phyloP scores from a whole-genome alignment of 176 grass and related monocot species.

The Oryza punctata region DNA sequence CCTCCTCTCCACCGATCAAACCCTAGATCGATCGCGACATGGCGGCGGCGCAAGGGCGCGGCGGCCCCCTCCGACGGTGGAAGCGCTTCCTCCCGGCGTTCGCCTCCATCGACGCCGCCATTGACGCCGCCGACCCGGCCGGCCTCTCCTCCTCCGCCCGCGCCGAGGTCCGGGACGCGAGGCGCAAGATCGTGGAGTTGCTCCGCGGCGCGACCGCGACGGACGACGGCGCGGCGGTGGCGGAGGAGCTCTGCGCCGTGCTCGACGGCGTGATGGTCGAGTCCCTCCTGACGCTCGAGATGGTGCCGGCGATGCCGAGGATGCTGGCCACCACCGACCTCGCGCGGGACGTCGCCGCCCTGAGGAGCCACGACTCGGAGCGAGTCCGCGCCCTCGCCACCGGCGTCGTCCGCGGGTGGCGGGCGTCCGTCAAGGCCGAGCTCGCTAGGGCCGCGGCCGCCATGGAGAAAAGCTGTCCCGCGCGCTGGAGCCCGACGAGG shows the following conservation, averaged over 20 bases:
- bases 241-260: not conserved
- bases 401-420: not conserved
- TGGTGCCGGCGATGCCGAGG: not conserved
- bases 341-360: not conserved
- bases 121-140: not conserved
- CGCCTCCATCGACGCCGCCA: not conserved
- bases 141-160: not conserved
- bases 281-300: not conserved
- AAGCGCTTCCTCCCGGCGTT: slow-evolving; percentile 17
- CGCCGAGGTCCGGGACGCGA: not conserved
- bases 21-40: too few relatives aligned
- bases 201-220: slow-evolving; percentile 7
- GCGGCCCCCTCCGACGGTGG: not conserved
- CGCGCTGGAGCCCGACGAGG: not conserved
- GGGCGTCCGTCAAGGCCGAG: not conserved
- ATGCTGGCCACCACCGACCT: not conserved
- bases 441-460: not conserved
- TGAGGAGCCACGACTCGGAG: slow-evolving; percentile 12
- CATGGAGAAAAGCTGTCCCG: not conserved
- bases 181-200: not conserved
- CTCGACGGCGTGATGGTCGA: not conserved
- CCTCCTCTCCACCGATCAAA: too few relatives aligned
- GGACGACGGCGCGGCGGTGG: not conserved
- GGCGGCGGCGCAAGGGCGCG: too few relatives aligned
- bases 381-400: slow-evolving; percentile 14